Evolutionary conservation across 1,284 basidiomycete genomes (phyloP).

Genomic region (Coniophora puteana): DNA sequence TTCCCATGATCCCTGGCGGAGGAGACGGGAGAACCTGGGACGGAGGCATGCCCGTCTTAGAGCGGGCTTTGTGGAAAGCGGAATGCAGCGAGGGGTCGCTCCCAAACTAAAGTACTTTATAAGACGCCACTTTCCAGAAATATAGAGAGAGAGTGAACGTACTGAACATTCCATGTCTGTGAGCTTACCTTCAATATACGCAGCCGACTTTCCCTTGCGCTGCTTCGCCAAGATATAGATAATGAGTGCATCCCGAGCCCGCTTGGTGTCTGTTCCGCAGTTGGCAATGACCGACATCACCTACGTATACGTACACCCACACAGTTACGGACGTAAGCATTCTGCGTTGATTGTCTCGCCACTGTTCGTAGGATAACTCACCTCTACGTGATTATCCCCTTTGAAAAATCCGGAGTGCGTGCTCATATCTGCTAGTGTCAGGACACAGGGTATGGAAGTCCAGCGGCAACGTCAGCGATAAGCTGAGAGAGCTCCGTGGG

Average conservation of each 20-base stretch:
- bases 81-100: slow-evolving; percentile 20
- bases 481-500: no score
- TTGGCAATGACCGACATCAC: slow-evolving; percentile 30
- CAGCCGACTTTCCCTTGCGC: slow-evolving; percentile 24
- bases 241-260: slow-evolving; percentile 23
- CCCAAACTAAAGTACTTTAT: slow-evolving; percentile 23
- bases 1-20: no score
- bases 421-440: no score
- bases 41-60: slow-evolving; percentile 21
- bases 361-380: background rate
- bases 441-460: no score
- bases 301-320: no score
- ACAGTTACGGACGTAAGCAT: no score
- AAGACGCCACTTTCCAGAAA: slow-evolving; percentile 1
- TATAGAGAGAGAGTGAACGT: slow-evolving; percentile 8
- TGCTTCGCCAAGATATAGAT: slow-evolving; percentile 28
- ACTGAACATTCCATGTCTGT: slow-evolving; percentile 27
- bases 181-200: slow-evolving; percentile 27
- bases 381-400: slow-evolving; percentile 27
- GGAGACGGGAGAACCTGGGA: slow-evolving; percentile 24
- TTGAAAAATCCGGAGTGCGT: no score
- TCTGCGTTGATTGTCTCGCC: background rate
- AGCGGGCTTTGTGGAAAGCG: slow-evolving; percentile 30
- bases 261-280: slow-evolving; percentile 26
- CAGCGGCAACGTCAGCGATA: no score